phyloP scores from a whole-genome alignment of 139 green algal genomes.

The Auxenochlorella pyrenoidosa region DNA sequence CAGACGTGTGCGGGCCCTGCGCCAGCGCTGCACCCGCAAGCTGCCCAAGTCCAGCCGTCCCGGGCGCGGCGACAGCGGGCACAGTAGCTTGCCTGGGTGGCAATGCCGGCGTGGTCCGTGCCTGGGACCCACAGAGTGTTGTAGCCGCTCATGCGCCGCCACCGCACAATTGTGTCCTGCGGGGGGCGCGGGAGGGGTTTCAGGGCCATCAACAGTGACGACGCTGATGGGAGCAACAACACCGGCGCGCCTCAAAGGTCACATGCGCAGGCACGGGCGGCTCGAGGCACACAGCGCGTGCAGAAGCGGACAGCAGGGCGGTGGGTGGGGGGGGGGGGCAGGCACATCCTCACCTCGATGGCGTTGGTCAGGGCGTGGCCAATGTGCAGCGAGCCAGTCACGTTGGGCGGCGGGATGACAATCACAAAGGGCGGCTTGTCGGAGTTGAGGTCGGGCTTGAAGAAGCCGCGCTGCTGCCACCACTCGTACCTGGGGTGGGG shows the following conservation, averaged over 20 bases:
- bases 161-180: constrained; percentile 94
- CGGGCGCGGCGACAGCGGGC: no score
- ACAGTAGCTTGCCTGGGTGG: constrained; percentile 68
- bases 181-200: background rate
- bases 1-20: no score
- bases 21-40: no score
- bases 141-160: constrained; percentile 94
- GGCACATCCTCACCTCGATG: constrained; percentile 49
- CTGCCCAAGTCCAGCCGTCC: no score
- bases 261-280: no score
- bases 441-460: constrained; percentile 81
- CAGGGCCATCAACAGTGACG: no score
- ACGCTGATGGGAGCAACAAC: no score
- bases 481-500: constrained; percentile 59
- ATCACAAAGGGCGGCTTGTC: constrained; percentile 94
- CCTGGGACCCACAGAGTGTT: constrained; percentile 96
- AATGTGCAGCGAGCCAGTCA: constrained; percentile 97
- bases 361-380: constrained; percentile 85
- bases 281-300: no score
- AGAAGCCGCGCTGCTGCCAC: constrained; percentile 94
- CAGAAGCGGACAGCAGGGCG: no score
- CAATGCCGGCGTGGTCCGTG: constrained; percentile 96
- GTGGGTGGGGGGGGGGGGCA: no score
- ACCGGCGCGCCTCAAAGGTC: no score
- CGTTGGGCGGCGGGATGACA: constrained; percentile 98